Conservation (phyloP, 202 grass and related monocot species). For the Digitaria exilis region DNA sequence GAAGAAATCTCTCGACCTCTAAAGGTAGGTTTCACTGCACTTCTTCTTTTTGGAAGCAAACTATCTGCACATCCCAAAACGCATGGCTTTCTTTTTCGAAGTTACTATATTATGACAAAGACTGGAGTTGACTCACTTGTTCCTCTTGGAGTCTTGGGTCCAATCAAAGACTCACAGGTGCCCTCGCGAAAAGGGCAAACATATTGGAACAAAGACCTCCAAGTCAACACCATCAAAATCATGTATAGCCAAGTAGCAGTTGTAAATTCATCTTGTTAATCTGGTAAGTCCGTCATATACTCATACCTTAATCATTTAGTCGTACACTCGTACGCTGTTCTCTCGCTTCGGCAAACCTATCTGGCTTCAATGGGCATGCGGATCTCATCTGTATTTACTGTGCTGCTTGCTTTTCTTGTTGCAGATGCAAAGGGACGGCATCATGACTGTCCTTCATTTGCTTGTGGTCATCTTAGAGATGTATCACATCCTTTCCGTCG, state of each 20-base stretch:
- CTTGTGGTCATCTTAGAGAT: constrained; percentile 19
- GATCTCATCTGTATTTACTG: not conserved
- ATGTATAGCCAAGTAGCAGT: not conserved
- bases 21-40: too few relatives aligned
- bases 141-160: not conserved
- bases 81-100: too few relatives aligned
- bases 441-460: constrained; percentile 22
- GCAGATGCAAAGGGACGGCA: not conserved
- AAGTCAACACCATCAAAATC: constrained; percentile 4
- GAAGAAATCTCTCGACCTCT: too few relatives aligned
- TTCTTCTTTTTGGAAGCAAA: too few relatives aligned
- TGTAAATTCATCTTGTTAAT: not conserved
- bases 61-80: too few relatives aligned
- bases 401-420: not conserved
- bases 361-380: not conserved
- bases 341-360: not conserved
- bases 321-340: not conserved
- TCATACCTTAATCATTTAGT: not conserved
- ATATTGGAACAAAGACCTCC: not conserved
- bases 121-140: not conserved
- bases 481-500: constrained; percentile 33
- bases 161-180: not conserved
- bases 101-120: too few relatives aligned
- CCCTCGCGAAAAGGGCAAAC: too few relatives aligned
- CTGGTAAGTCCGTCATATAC: not conserved